Evolutionary conservation across 1,139 yeast species (phyloP).

Genomic region (Scheffersomyces segobiensis): DNA sequence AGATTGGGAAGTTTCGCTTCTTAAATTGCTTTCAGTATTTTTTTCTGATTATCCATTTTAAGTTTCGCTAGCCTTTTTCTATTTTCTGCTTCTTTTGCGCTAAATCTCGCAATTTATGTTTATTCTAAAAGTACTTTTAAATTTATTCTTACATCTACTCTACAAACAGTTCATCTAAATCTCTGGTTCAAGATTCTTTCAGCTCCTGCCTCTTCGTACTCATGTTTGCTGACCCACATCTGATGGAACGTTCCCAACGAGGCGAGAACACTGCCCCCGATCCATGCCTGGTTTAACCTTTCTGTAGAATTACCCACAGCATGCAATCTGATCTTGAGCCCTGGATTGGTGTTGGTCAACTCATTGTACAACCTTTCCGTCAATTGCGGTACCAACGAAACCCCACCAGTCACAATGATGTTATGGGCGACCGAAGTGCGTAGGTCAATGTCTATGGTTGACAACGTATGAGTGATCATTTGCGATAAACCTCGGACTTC

Average conservation of each 20-base stretch:
- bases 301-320: constrained; percentile 86
- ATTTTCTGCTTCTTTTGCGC: background rate
- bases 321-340: constrained; percentile 85
- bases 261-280: constrained; percentile 91
- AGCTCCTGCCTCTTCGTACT: constrained; percentile 88
- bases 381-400: constrained; percentile 83
- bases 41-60: background rate
- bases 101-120: background rate
- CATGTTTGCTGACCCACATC: constrained; percentile 90
- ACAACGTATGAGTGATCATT: constrained; percentile 69
- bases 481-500: constrained; percentile 57
- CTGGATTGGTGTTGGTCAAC: constrained; percentile 73
- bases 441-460: constrained; percentile 79
- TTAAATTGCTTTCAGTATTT: background rate
- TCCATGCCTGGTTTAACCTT: constrained; percentile 86
- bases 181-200: constrained; percentile 75
- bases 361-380: constrained; percentile 81
- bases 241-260: constrained; percentile 97
- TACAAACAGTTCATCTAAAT: constrained; percentile 49
- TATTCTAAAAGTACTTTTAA: background rate
- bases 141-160: background rate
- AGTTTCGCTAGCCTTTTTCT: background rate
- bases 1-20: background rate
- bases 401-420: constrained; percentile 88
- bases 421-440: constrained; percentile 91